A percentile compares a stretch with the other conserved stretches of the same genome.
phyloP scores from a whole-genome alignment of 208 protist genomes.

The Leishmania major region DNA sequence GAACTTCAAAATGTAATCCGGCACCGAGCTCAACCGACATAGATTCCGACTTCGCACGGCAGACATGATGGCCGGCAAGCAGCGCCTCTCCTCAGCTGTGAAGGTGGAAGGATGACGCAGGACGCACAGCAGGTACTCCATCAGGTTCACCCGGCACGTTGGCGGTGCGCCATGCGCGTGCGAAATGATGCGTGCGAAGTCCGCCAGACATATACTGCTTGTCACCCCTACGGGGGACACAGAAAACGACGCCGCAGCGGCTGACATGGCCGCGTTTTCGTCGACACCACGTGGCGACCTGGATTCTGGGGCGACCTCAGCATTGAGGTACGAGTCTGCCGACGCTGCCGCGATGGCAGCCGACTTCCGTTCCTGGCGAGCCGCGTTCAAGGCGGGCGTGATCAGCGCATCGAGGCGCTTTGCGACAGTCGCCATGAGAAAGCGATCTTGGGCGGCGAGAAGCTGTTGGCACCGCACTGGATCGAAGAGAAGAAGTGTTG shows the following conservation, averaged over 20 bases:
- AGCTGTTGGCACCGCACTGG: slow-evolving; percentile 4
- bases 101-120: slow-evolving; percentile 21
- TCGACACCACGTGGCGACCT: neutral
- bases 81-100: slow-evolving; percentile 20
- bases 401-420: slow-evolving; percentile 8
- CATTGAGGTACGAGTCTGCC: neutral
- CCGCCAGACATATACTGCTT: neutral
- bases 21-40: neutral
- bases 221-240: neutral
- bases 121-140: slow-evolving; percentile 37
- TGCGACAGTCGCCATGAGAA: slow-evolving; percentile 3
- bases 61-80: slow-evolving; percentile 24
- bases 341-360: no score
- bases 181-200: neutral
- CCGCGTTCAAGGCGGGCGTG: slow-evolving; percentile 8
- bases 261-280: neutral
- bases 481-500: slow-evolving; percentile 26
- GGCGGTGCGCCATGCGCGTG: neutral
- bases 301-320: neutral
- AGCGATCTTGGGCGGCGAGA: slow-evolving; percentile 3
- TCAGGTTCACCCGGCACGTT: slow-evolving; percentile 8
- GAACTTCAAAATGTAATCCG: slow-evolving; percentile 23
- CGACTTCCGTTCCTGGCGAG: neutral
- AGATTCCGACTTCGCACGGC: slow-evolving; percentile 3
- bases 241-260: neutral